Evolutionary conservation across 305 asterid species (phyloP).

Genomic region (Plantago coronopus): DNA sequence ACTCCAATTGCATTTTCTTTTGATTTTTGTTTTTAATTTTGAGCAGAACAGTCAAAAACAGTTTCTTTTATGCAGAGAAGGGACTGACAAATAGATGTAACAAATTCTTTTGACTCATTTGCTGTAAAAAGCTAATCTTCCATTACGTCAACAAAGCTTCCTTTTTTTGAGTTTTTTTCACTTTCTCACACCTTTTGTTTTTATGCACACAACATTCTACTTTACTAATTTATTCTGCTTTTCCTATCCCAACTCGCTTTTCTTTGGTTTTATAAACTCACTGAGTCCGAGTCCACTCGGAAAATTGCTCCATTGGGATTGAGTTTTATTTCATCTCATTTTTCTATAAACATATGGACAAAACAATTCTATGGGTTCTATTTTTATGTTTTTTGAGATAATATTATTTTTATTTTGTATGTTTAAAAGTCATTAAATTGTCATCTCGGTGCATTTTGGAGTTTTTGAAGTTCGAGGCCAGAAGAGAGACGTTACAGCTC

Average conservation of each 20-base stretch:
- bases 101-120: constrained; percentile 16
- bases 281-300: constrained; percentile 10
- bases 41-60: constrained; percentile 1
- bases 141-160: constrained; percentile 2
- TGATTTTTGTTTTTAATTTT: neutral
- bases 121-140: neutral
- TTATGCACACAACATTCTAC: neutral
- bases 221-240: neutral
- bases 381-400: neutral
- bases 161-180: neutral
- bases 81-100: constrained; percentile 16
- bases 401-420: too few species aligned
- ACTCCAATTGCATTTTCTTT: neutral
- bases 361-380: too few species aligned
- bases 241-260: constrained; percentile 2
- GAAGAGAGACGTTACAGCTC: constrained; percentile 8
- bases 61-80: constrained; percentile 14
- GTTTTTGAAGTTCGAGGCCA: neutral
- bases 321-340: neutral
- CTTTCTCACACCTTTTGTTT: constrained; percentile 11
- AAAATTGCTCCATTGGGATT: constrained; percentile 4
- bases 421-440: neutral
- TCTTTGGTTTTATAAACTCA: neutral
- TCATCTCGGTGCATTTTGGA: neutral
- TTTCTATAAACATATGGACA: neutral